Evolutionary conservation across 495 filamentous ascomycete genomes (phyloP), one percentile per base, ranked within the genome.

Genomic region (Oleoguttula mirabilis): DNA sequence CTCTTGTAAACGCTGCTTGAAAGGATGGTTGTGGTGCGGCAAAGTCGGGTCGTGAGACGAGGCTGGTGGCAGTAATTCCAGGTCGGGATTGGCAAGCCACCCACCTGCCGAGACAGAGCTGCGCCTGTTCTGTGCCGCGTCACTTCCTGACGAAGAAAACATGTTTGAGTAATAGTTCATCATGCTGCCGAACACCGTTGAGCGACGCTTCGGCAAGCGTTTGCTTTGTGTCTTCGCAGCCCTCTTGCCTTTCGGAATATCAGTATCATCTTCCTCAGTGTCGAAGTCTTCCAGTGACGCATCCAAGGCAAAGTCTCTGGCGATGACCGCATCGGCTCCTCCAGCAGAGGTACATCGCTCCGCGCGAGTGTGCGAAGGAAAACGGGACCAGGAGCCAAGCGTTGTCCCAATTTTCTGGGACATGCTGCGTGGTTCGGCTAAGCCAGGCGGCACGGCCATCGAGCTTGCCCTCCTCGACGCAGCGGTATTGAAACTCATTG

Each of bases 61-160:
- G 11, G 45, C 24, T 7, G 51, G 47, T 31, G 48, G 41, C 30
- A 55, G n/a, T 19, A 58, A n/a, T 23, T 58, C 55, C 17, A 58
- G 39, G 27, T 58, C 55, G 3, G 55, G 55, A 43, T 53, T 43
- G 21, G 52, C 48, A 12, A 58, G 46, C 31, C 35, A 35, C 7
- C 52, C 55, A 19, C 52, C 45, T 17, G 43, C 39, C 15, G 48
- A 36, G n/a, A 55, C 35, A 7, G 48, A 52, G 11, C 32, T 52
- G 5, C 55, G 40, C 4, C 50, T 30, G 27, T 52, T 52, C 31
- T 41, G 36, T 14, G 45, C 20, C n/a, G 35, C 27, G 16, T 12
- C 4, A 20, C 25, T 24, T 35, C 33, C 31, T 1, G 24, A 14
- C 24, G 35, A 21, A 11, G 36, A 23, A 25, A 52, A 52, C 1